These are phyloP conservation scores for Gracilaria caudata DNA, from an alignment of 23 red algal species.

Conservation along the genomic window DNA sequence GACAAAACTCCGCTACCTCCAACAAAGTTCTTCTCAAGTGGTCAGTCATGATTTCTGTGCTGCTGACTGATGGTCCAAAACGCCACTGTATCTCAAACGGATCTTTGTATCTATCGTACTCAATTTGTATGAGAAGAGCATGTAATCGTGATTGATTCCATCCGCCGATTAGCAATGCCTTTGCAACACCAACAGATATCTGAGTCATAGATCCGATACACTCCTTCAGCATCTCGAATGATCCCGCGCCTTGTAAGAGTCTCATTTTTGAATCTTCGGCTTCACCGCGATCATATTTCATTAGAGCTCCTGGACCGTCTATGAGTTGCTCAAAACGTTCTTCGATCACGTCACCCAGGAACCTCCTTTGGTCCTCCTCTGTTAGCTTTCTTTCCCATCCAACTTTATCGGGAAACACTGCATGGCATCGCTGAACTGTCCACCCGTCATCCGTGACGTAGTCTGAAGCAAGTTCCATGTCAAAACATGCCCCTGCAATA, in stretches of 20 bases:
- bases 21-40: constrained; percentile 3
- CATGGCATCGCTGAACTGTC: constrained; percentile 19
- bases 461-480: constrained; percentile 54
- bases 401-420: constrained; percentile 71
- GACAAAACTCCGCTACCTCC: constrained; percentile 23
- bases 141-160: constrained; percentile 55
- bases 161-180: constrained; percentile 35
- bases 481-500: constrained; percentile 51
- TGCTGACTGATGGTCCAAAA: constrained; percentile 27
- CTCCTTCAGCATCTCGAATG: constrained; percentile 46
- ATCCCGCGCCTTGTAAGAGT: constrained; percentile 43
- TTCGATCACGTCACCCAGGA: constrained; percentile 22
- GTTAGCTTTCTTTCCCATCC: constrained; percentile 44
- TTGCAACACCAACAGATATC: constrained; percentile 3
- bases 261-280: constrained; percentile 25
- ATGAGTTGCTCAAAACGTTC: neutral
- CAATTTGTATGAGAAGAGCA: constrained; percentile 54
- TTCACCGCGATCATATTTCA: constrained; percentile 19
- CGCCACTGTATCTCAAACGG: constrained; percentile 22
- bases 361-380: constrained; percentile 24
- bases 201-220: constrained; percentile 32
- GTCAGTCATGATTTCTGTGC: constrained; percentile 9
- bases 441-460: constrained; percentile 51
- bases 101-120: constrained; percentile 50
- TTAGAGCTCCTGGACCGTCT: neutral